Percentiles rank a stretch among this genome's conserved stretches.
These are phyloP conservation scores for Fraxinus platypoda DNA, from an alignment of 305 asterid species.

Conservation along the genomic window DNA sequence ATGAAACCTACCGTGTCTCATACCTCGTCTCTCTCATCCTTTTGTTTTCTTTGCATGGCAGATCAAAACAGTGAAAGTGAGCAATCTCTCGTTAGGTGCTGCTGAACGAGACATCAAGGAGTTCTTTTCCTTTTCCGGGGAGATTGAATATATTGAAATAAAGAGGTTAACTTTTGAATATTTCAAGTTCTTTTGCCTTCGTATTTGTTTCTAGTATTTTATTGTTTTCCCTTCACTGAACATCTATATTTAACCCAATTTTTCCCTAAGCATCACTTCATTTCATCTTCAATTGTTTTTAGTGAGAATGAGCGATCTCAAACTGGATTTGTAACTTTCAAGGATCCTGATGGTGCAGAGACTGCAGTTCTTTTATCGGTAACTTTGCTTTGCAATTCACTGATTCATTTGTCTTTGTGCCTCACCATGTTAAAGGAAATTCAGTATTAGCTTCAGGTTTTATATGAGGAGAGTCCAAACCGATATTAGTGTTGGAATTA, in stretches of 20 bases:
- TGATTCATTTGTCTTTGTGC: not conserved
- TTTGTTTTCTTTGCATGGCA: constrained; percentile 26
- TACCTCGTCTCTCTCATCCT: not conserved
- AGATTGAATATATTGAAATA: constrained; percentile 62
- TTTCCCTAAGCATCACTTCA: constrained; percentile 1
- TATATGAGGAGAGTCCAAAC: not conserved
- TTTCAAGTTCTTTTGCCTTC: constrained; percentile 8
- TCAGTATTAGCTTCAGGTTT: constrained; percentile 6
- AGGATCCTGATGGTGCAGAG: constrained; percentile 74
- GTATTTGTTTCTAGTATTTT: not conserved
- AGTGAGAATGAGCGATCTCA: constrained; percentile 72
- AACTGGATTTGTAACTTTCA: constrained; percentile 67
- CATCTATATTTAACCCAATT: not conserved
- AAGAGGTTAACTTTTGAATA: constrained; percentile 40
- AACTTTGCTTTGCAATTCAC: constrained; percentile 20
- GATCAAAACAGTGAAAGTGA: constrained; percentile 71
- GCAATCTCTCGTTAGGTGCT: constrained; percentile 77
- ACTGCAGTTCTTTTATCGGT: constrained; percentile 86
- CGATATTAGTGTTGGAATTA: not conserved
- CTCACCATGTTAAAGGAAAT: not conserved
- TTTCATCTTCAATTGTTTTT: constrained; percentile 15
- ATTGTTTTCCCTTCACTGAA: not conserved
- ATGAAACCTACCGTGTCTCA: not conserved
- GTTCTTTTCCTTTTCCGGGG: constrained; percentile 85
- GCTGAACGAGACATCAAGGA: constrained; percentile 68